phyloP scores from a whole-genome alignment of 1,284 basidiomycete genomes.

The Ceratobasidium sp. region DNA sequence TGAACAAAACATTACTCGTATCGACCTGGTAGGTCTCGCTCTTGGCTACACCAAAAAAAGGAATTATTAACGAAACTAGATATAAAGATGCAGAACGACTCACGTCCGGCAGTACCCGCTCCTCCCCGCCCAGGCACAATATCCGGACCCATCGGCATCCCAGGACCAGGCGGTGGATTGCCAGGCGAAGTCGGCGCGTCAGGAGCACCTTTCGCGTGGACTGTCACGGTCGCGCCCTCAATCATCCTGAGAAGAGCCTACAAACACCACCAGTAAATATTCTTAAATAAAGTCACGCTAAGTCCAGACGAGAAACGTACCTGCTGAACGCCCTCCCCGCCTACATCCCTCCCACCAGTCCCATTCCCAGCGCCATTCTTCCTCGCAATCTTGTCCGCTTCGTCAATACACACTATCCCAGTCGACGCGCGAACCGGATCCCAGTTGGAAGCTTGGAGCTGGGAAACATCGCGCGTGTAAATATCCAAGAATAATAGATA shows the following conservation, averaged over 20 bases:
- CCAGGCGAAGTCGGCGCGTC: conserved; percentile 36
- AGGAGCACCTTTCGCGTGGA: conserved; percentile 74
- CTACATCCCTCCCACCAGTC: conserved; percentile 85
- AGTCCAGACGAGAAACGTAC: conserved; percentile 53
- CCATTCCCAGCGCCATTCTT: conserved; percentile 55
- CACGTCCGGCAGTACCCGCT: conserved; percentile 50
- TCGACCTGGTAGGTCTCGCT: conserved; percentile 81
- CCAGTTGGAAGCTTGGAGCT: conserved; percentile 89
- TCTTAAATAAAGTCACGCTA: too few species aligned
- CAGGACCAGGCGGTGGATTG: conserved; percentile 19
- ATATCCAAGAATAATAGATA: background rate
- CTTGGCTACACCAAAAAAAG: conserved; percentile 32
- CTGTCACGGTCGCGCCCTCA: conserved; percentile 88
- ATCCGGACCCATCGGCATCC: conserved; percentile 56
- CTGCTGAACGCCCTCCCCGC: conserved; percentile 97
- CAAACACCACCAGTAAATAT: too few species aligned
- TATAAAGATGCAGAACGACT: background rate
- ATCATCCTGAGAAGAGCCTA: conserved; percentile 85
- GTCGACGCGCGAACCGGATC: conserved; percentile 86
- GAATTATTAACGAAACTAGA: background rate
- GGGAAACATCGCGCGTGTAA: conserved; percentile 12
- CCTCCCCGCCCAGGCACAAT: conserved; percentile 55
- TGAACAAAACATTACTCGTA: conserved; percentile 91
- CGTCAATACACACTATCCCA: conserved; percentile 97
- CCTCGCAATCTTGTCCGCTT: conserved; percentile 91